Conservation (phyloP, 2,329 filamentous ascomycete species). For the Cladosporium sp. region DNA sequence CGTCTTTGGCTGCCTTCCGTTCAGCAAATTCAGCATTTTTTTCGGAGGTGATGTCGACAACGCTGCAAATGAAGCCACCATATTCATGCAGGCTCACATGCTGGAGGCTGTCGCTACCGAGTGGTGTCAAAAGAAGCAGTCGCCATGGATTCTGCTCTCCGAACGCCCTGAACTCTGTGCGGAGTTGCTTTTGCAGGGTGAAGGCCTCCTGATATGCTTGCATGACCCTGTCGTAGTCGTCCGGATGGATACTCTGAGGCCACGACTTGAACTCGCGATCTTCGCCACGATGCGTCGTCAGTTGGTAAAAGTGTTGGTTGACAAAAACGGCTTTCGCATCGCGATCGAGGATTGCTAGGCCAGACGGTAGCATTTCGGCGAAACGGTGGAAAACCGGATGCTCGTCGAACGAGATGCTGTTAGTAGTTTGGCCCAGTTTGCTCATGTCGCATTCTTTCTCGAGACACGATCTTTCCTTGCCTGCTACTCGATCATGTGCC, state of each 20-base stretch:
- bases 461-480: background rate
- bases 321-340: constrained; percentile 48
- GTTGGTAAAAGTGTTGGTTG: constrained; percentile 47
- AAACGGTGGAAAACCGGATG: constrained; percentile 46
- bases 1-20: constrained; percentile 41
- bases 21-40: constrained; percentile 46
- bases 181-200: constrained; percentile 38
- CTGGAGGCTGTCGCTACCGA: constrained; percentile 40
- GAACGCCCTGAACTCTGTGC: constrained; percentile 45
- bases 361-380: constrained; percentile 47
- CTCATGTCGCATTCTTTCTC: background rate
- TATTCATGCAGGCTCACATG: constrained; percentile 35
- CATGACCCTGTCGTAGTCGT: constrained; percentile 49
- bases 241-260: constrained; percentile 48
- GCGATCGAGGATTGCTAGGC: constrained; percentile 47
- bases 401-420: constrained; percentile 33
- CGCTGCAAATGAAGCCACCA: constrained; percentile 48
- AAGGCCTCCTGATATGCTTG: constrained; percentile 46
- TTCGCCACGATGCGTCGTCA: constrained; percentile 44
- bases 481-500: constrained; percentile 24
- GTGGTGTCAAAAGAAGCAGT: constrained; percentile 44
- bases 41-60: constrained; percentile 49
- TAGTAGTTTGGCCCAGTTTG: background rate
- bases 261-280: constrained; percentile 45
- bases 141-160: constrained; percentile 40